Percentiles rank a stretch among this genome's conserved stretches.
Conservation (phyloP, 2,329 filamentous ascomycete genomes). For the Colletotrichum neosansevieriae region DNA sequence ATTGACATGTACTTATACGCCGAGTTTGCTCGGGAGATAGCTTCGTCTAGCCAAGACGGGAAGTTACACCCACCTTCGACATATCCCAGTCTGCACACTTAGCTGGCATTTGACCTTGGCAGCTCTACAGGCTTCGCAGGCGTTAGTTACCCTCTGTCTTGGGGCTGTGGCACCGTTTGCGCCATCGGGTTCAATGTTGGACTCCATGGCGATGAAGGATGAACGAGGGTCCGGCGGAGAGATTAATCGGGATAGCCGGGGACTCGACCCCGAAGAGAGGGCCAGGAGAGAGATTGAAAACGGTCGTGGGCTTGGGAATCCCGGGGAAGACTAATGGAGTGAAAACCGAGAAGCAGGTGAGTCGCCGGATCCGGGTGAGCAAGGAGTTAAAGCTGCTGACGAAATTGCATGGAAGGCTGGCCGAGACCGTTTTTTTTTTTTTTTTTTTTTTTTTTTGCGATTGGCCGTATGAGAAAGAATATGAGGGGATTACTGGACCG, state of each 20-base stretch:
- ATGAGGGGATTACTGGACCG: background rate
- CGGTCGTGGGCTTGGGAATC: background rate
- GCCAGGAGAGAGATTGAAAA: background rate
- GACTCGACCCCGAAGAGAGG: background rate
- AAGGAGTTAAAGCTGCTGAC: background rate
- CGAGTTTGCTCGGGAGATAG: conserved; percentile 22
- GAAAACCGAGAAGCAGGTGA: background rate
- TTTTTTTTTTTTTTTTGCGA: background rate
- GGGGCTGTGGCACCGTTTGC: background rate
- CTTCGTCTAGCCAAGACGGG: conserved; percentile 1
- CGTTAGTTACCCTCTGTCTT: conserved; percentile 49
- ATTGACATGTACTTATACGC: conserved; percentile 28
- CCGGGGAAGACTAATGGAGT: background rate
- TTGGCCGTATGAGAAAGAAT: background rate
- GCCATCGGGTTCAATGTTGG: conserved; percentile 13
- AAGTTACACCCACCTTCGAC: conserved; percentile 58
- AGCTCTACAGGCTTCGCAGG: conserved; percentile 66
- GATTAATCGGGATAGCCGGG: background rate
- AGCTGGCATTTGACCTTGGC: conserved; percentile 67
- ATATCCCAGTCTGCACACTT: conserved; percentile 61
- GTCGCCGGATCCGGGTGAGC: conserved; percentile 8
- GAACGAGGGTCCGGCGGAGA: background rate
- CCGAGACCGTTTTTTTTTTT: background rate
- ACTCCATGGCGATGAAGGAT: conserved; percentile 15
- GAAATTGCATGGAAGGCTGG: background rate